Percentiles rank a stretch among this genome's conserved stretches.
Evolutionary conservation across 192 early-diverging fungal genomes (phyloP).

Genomic region (Backusella mclennaniae): DNA sequence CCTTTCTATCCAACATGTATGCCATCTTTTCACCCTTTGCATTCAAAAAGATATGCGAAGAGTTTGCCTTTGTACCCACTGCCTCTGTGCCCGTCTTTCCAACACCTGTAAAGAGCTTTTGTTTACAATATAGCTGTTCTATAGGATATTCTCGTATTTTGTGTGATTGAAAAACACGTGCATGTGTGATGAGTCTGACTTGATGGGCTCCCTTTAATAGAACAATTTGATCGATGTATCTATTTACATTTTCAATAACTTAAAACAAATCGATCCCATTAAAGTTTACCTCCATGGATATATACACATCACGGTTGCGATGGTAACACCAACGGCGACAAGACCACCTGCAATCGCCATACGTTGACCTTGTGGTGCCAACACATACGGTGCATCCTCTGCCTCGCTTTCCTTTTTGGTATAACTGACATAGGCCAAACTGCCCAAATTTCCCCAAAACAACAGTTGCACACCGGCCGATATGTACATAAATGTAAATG

Average conservation of each 20-base stretch:
- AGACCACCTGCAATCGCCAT: constrained; percentile 33
- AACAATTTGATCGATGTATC: constrained; percentile 33
- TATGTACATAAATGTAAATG: constrained; percentile 37
- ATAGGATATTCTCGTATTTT: constrained; percentile 26
- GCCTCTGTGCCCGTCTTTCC: constrained; percentile 33
- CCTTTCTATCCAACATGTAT: constrained; percentile 40
- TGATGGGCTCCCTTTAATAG: constrained; percentile 27
- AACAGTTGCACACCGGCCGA: constrained; percentile 37
- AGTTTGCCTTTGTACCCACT: constrained; percentile 23
- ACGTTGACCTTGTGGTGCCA: constrained; percentile 33
- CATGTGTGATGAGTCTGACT: constrained; percentile 29
- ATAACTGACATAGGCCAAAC: constrained; percentile 35
- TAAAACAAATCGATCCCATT: too few species aligned
- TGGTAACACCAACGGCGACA: constrained; percentile 23
- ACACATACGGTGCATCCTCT: constrained; percentile 22
- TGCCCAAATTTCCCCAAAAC: constrained; percentile 42
- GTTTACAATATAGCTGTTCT: constrained; percentile 17
- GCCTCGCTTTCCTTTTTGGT: constrained; percentile 27
- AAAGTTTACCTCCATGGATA: constrained; percentile 39
- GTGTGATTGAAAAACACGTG: constrained; percentile 25
- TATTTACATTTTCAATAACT: neutral
- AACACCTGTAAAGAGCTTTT: constrained; percentile 31
- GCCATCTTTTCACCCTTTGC: constrained; percentile 32
- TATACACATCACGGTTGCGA: constrained; percentile 34
- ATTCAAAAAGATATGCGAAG: constrained; percentile 35